Evolutionary conservation across 306 rosid species (phyloP).

Genomic region (Hylodesmum podocarpum): DNA sequence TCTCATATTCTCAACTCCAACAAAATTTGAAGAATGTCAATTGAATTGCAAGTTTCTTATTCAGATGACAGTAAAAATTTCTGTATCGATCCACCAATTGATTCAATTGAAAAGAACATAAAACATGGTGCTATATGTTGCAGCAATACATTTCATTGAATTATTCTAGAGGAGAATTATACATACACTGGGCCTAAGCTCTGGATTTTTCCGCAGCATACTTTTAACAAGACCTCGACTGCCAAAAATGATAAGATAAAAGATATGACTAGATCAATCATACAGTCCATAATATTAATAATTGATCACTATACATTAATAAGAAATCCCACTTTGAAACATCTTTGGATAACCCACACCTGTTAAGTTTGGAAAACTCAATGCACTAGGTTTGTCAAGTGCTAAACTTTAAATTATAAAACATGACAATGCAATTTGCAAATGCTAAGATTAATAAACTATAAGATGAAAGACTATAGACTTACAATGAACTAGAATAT

Average conservation of each 20-base stretch:
- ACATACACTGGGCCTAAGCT: slow-evolving; percentile 96
- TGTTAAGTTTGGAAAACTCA: slow-evolving; percentile 15
- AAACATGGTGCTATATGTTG: slow-evolving; percentile 16
- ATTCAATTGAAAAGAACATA: not conserved
- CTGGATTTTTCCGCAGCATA: slow-evolving; percentile 99
- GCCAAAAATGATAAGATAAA: slow-evolving; percentile 44
- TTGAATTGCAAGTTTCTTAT: slow-evolving; percentile 12
- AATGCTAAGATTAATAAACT: slow-evolving; percentile 24
- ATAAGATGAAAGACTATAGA: slow-evolving; percentile 16
- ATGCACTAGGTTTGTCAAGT: not conserved
- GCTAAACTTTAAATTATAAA: slow-evolving; percentile 2
- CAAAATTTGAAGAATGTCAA: not conserved
- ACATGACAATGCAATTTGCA: slow-evolving; percentile 1
- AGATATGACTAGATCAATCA: slow-evolving; percentile 30
- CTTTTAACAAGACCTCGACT: slow-evolving; percentile 96
- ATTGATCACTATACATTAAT: not conserved
- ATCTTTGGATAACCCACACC: slow-evolving; percentile 8
- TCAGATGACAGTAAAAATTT: not conserved
- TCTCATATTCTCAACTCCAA: not conserved
- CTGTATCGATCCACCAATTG: not conserved
- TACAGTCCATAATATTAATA: slow-evolving; percentile 5
- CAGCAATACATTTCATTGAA: slow-evolving; percentile 22
- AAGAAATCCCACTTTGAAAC: slow-evolving; percentile 19
- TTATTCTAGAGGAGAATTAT: slow-evolving; percentile 36
- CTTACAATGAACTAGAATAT: slow-evolving; percentile 92